A percentile compares a stretch with the other conserved stretches of the same genome.
These are phyloP conservation scores for Aspergillus caelatus DNA, from an alignment of 2,329 filamentous ascomycete genomes.

Conservation along the genomic window DNA sequence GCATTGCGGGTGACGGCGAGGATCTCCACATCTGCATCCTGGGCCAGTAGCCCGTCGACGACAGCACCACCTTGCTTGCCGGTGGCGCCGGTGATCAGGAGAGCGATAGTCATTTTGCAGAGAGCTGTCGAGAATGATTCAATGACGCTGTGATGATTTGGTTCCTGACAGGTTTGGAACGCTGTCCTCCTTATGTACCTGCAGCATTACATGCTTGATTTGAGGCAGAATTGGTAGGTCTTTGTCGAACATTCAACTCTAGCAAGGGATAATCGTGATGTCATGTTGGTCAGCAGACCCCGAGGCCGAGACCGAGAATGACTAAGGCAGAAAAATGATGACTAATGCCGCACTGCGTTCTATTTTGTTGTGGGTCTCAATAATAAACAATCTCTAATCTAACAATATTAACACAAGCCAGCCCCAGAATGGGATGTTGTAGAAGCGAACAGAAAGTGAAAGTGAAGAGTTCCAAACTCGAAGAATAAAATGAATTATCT, in stretches of 20 bases:
- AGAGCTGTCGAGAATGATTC: neutral
- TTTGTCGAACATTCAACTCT: neutral
- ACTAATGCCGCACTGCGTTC: too few species aligned
- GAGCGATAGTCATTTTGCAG: neutral
- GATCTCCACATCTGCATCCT: slow-evolving; percentile 49
- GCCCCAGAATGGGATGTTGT: too few species aligned
- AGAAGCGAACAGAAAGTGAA: neutral
- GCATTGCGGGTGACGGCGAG: slow-evolving; percentile 65
- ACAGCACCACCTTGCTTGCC: slow-evolving; percentile 46
- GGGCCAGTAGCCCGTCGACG: slow-evolving; percentile 33
- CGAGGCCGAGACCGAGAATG: neutral
- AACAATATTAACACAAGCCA: too few species aligned
- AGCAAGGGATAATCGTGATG: neutral
- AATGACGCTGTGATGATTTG: neutral
- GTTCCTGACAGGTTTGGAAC: neutral
- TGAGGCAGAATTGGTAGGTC: neutral
- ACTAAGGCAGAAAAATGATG: neutral
- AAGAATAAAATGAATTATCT: neutral
- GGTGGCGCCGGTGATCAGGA: slow-evolving; percentile 43
- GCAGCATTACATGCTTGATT: neutral
- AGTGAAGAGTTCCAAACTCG: neutral
- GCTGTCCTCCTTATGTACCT: neutral
- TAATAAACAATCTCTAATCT: too few species aligned
- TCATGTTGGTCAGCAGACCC: neutral
- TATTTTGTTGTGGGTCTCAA: too few species aligned